Evolutionary conservation across 2,329 filamentous ascomycete species (phyloP), one percentile per base, ranked within the genome.

Genomic region (Pseudocercospora musae): DNA sequence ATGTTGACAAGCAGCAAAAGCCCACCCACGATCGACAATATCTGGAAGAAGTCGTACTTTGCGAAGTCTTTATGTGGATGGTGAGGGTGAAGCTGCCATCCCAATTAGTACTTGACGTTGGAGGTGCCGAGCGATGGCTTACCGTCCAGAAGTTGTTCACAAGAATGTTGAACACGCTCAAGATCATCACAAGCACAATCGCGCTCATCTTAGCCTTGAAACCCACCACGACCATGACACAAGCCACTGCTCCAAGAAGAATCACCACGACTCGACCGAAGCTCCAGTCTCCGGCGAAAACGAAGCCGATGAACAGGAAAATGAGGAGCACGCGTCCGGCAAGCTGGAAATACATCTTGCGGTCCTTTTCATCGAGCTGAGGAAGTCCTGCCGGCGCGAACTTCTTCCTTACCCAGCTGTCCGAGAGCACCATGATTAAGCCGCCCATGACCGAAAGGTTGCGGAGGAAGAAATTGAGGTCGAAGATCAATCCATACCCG

Each of bases 71-170:
- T 98, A 85, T 98, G 94, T 54, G 95, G 95, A 83, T 99, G 95
- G 82, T 96, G 91, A 70, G 94, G 90, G 82, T 98, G 94, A 70
- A 99, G 91, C 90, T 96, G 37, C n/a, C 37, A 18, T n/a, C 18
- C 1, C 37, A n/a, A 18, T 40, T 40, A 40, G 37, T 40, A 18
- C 37, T 4, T 18, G 37, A 40, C 37, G n/a, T 2, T 40, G 60
- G 66, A 76, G 72, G 50, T 49, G 70, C 52, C 13, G 25, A 31
- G 33, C 8, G 20, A 50, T 18, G 18, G 82, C 91, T 83, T 84
- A 96, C 93, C 75, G 93, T 98, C 95, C 95, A 99, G 84, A 97
- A 99, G 86, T 98, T 99, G 87, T 99, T 99, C 72, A 98, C 95
- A 68, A 98, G 78, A 50, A 99, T 79, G 79, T 99, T 99, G 84